Evolutionary conservation across 768 basidiomycete genomes (phyloP).

Genomic region (Podaxis sp.): DNA sequence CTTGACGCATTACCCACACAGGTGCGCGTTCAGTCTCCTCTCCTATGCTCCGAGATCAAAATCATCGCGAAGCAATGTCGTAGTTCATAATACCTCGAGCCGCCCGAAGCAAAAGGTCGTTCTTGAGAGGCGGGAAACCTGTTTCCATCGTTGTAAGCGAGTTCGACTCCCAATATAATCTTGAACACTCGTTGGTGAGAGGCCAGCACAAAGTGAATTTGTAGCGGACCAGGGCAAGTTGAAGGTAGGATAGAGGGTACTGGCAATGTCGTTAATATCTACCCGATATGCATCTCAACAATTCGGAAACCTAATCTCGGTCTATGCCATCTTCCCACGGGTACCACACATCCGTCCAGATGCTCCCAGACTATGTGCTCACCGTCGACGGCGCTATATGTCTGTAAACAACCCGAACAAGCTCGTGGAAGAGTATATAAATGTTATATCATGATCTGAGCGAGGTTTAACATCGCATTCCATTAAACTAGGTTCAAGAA

Average conservation of each 20-base stretch:
- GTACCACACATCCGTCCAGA: neutral
- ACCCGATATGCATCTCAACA: neutral
- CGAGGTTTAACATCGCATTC: neutral
- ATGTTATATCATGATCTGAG: neutral
- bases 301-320: neutral
- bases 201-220: neutral
- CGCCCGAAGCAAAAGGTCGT: conserved; percentile 88
- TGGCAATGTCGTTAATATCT: neutral
- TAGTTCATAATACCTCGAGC: conserved; percentile 57
- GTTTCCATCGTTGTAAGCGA: conserved; percentile 29
- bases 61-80: neutral
- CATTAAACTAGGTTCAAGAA: conserved; percentile 63
- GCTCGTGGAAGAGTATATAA: conserved; percentile 61
- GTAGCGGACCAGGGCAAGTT: neutral
- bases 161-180: neutral
- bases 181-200: neutral
- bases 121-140: conserved; percentile 72
- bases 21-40: conserved; percentile 88
- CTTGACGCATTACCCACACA: conserved; percentile 99
- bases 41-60: conserved; percentile 38
- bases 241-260: neutral
- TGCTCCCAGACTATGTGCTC: neutral
- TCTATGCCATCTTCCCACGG: neutral
- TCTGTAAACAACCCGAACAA: conserved; percentile 55
- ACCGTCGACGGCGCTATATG: conserved; percentile 26